Evolutionary conservation across 2,329 filamentous ascomycete species (phyloP), one percentile per base, ranked within the genome.

Genomic region (Trichoderma endophyticum): DNA sequence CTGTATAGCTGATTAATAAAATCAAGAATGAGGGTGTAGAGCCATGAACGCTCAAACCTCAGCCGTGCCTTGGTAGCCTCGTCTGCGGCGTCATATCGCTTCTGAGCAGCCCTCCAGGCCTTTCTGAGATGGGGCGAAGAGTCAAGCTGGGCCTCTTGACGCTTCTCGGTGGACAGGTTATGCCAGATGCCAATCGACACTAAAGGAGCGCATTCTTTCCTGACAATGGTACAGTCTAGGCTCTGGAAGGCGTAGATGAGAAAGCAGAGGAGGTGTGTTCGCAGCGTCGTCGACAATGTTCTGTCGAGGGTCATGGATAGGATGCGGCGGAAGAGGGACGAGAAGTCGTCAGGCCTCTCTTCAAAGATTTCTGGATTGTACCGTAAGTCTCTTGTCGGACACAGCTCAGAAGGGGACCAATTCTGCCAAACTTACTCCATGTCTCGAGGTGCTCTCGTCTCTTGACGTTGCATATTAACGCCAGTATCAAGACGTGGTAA

Each of bases 131-230:
- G 91, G n/a, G 89, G 83, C 61, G 89, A 88, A 75, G 93, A 90
- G 57, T 93, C 90, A 34, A 99, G 86, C 70, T 90, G 89, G 39
- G 85, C 84, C 70, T 97, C 93, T 75, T 94, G 89, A 74, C 90
- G 88, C 72, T 88, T 86, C 39, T 97, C 94, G 71, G 88, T 92
- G 34, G 93, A 92, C 48, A 99, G 84, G 79, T 97, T 97, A 78
- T 98, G 93, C 96, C 96, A 99, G 77, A 96, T 94, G 1, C 93
- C 92, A 77, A 99, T 97, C 14, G 94, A 96, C 24, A 99, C 95
- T 66, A 99, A 85, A 2, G 97, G 94, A 7, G 95, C 96, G 81
- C 96, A 98, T 84, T 99, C 96, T 81, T 98, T 98, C 74, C 96
- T 91, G 64, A 99, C 93, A 71, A 97, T 88, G 48, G 89, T 88